A percentile compares a stretch with the other conserved stretches of the same genome.
These are phyloP conservation scores for Capronia coronata DNA, from an alignment of 2,329 filamentous ascomycete species.

Conservation along the genomic window DNA sequence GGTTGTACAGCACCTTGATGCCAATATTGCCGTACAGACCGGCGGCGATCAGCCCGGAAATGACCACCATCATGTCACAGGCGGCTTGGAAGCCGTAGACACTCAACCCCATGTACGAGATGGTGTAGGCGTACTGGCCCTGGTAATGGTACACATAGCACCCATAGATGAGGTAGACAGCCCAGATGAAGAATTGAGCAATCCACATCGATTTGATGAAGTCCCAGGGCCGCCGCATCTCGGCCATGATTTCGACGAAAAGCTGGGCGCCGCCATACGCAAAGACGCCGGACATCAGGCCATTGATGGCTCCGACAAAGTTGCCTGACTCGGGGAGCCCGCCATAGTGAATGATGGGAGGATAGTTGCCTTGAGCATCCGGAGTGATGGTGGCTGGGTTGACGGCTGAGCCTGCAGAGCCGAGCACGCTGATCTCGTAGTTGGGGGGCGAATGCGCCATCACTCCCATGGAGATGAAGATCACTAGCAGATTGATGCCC, in stretches of 20 bases:
- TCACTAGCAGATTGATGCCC: slow-evolving; percentile 30
- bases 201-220: slow-evolving; percentile 24
- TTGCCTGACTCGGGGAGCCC: slow-evolving; percentile 23
- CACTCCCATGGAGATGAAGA: slow-evolving; percentile 33
- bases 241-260: slow-evolving; percentile 32
- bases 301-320: slow-evolving; percentile 29
- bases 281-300: slow-evolving; percentile 31
- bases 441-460: slow-evolving; percentile 30
- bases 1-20: slow-evolving; percentile 42
- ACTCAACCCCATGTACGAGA: slow-evolving; percentile 28
- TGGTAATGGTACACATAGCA: slow-evolving; percentile 28
- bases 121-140: slow-evolving; percentile 23
- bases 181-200: slow-evolving; percentile 25
- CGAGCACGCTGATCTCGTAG: slow-evolving; percentile 28
- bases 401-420: slow-evolving; percentile 30
- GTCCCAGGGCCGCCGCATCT: slow-evolving; percentile 30
- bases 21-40: slow-evolving; percentile 40
- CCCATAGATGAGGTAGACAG: slow-evolving; percentile 25
- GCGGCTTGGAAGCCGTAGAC: slow-evolving; percentile 34
- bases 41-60: slow-evolving; percentile 34
- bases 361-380: slow-evolving; percentile 21
- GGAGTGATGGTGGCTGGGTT: slow-evolving; percentile 28
- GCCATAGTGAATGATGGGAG: slow-evolving; percentile 26
- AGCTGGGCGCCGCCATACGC: slow-evolving; percentile 32
- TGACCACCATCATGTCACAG: slow-evolving; percentile 31